These are phyloP conservation scores for Paratinospora sagittata DNA, from an alignment of 164 flowering plant genomes.

Conservation along the genomic window DNA sequence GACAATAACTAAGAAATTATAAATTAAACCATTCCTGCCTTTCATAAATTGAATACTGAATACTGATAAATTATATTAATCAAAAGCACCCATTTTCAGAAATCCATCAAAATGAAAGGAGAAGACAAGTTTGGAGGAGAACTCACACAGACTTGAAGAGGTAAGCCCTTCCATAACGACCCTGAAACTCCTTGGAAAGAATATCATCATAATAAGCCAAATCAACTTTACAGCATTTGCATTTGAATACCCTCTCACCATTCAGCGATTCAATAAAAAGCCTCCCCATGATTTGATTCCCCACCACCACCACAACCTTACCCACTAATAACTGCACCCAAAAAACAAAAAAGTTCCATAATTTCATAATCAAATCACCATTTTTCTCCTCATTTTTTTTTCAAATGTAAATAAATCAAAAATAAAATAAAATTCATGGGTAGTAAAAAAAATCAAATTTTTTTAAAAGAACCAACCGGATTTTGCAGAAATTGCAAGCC, in stretches of 20 bases:
- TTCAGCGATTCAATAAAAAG: slow-evolving; percentile 26
- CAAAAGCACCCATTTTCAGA: background rate
- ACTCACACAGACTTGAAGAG: too few species aligned
- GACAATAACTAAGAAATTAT: too few species aligned
- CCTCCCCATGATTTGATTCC: slow-evolving; percentile 26
- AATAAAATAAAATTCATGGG: background rate
- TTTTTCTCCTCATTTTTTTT: background rate
- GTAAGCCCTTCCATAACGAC: too few species aligned
- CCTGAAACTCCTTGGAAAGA: slow-evolving; percentile 35
- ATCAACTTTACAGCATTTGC: slow-evolving; percentile 40
- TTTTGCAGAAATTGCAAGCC: background rate
- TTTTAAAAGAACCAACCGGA: background rate
- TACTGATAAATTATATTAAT: background rate
- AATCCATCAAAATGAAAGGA: background rate
- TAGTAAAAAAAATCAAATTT: background rate
- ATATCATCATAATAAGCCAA: slow-evolving; percentile 32
- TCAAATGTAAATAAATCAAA: background rate
- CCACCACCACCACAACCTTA: background rate
- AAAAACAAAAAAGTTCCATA: background rate
- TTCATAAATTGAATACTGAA: too few species aligned
- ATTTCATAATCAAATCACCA: background rate
- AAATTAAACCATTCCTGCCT: too few species aligned
- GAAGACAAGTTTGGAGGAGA: background rate
- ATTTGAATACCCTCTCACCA: slow-evolving; percentile 36
- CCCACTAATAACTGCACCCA: background rate